Percentiles rank a stretch among this genome's conserved stretches.
Conservation (phyloP, 1,284 basidiomycete species). For the Cutaneotrichosporon sp. region DNA sequence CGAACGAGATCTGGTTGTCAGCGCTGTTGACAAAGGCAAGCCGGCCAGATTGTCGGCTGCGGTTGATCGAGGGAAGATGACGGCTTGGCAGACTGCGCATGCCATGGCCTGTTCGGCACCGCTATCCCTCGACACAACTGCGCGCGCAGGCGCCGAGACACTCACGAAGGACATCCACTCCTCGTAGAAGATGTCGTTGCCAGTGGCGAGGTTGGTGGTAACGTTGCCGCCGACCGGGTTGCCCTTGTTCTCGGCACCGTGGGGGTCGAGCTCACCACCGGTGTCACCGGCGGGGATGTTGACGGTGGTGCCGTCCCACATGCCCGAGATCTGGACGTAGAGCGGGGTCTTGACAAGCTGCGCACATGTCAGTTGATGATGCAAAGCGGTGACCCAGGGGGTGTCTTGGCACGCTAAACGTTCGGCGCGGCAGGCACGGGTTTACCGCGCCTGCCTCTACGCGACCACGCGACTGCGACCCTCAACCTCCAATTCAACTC, state of each 20-base stretch:
- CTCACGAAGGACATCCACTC: slow-evolving; percentile 56
- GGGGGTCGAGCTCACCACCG: slow-evolving; percentile 57
- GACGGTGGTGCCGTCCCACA: slow-evolving; percentile 52
- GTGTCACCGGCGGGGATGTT: slow-evolving; percentile 56
- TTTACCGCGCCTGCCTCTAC: no score
- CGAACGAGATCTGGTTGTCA: slow-evolving; percentile 50
- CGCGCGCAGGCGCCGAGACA: background rate
- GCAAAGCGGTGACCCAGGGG: no score
- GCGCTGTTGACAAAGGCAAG: slow-evolving; percentile 2
- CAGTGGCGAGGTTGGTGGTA: slow-evolving; percentile 56
- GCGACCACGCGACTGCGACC: slow-evolving; percentile 12
- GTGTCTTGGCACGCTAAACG: background rate
- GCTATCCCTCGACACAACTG: background rate
- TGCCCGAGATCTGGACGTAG: slow-evolving; percentile 58
- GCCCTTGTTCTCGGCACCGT: slow-evolving; percentile 54
- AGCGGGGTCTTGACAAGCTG: slow-evolving; percentile 26
- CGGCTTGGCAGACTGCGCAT: background rate
- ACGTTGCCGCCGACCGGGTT: slow-evolving; percentile 60
- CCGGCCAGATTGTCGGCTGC: no score
- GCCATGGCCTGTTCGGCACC: no score
- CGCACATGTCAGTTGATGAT: background rate
- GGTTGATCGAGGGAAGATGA: background rate
- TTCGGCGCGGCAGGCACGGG: slow-evolving; percentile 5
- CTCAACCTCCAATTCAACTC: slow-evolving; percentile 14
- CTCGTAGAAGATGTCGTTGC: slow-evolving; percentile 57